Percentiles rank a stretch among this genome's conserved stretches.
Conservation (phyloP, 306 rosid species). For the Medicago arabica region DNA sequence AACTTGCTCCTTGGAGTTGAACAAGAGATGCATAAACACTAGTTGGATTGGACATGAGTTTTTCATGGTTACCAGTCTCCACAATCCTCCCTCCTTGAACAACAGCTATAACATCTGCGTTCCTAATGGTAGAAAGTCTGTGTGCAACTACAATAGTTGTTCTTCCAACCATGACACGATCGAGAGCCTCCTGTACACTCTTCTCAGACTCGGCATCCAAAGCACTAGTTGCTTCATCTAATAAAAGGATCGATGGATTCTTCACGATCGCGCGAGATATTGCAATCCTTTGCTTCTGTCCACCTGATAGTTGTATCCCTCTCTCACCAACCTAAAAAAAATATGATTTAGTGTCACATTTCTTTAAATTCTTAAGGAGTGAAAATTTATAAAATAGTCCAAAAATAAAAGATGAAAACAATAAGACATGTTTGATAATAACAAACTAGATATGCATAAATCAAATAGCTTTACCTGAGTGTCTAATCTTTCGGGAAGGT, state of each 20-base stretch:
- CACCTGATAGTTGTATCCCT: slow-evolving; percentile 95
- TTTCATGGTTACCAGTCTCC: slow-evolving; percentile 91
- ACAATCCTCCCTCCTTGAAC: slow-evolving; percentile 88
- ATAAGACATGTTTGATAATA: no score
- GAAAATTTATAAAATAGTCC: background rate
- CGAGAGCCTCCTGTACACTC: slow-evolving; percentile 98
- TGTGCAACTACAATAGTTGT: slow-evolving; percentile 93
- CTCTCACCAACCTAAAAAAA: slow-evolving; percentile 90
- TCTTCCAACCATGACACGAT: slow-evolving; percentile 93
- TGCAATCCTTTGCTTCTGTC: slow-evolving; percentile 96
- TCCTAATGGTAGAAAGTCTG: slow-evolving; percentile 89
- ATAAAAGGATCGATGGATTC: slow-evolving; percentile 80
- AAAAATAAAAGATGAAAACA: background rate
- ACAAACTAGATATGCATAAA: no score
- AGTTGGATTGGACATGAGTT: slow-evolving; percentile 72
- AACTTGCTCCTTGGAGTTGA: slow-evolving; percentile 74
- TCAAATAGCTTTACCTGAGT: slow-evolving; percentile 67
- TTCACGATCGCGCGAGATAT: slow-evolving; percentile 90
- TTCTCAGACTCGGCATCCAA: slow-evolving; percentile 93
- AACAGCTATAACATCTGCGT: slow-evolving; percentile 85
- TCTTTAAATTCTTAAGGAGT: background rate
- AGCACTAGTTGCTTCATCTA: slow-evolving; percentile 98
- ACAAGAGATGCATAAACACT: slow-evolving; percentile 84
- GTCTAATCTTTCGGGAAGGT: slow-evolving; percentile 90
- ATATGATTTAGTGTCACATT: slow-evolving; percentile 19